A percentile compares a stretch with the other conserved stretches of the same genome.
Evolutionary conservation across 2,329 filamentous ascomycete species (phyloP).

Genomic region (Fusarium penzigii): DNA sequence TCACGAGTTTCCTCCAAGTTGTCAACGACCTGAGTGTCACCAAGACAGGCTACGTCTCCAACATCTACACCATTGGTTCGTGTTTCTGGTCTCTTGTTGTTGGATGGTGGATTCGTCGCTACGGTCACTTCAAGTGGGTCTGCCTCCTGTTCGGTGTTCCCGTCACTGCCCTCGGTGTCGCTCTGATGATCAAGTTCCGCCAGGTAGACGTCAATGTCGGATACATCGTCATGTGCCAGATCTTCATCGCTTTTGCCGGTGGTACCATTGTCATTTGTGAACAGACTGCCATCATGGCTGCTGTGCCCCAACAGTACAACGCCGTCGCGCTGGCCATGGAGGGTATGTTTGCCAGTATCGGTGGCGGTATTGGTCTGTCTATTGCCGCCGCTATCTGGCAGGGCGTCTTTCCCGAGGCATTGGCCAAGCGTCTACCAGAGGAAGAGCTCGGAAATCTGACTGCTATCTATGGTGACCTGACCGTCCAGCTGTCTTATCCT

Average conservation of each 20-base stretch:
- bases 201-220: slow-evolving; percentile 50
- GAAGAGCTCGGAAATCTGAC: slow-evolving; percentile 34
- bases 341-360: slow-evolving; percentile 14
- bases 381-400: slow-evolving; percentile 20
- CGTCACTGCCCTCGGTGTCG: slow-evolving; percentile 53
- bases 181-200: slow-evolving; percentile 61
- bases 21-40: slow-evolving; percentile 50
- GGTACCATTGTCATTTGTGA: slow-evolving; percentile 15
- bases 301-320: slow-evolving; percentile 9
- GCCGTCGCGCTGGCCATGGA: slow-evolving; percentile 8
- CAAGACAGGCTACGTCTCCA: slow-evolving; percentile 49
- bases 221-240: slow-evolving; percentile 50
- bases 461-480: slow-evolving; percentile 41
- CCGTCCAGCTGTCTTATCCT: slow-evolving; percentile 37
- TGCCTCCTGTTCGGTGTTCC: slow-evolving; percentile 54
- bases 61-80: slow-evolving; percentile 52
- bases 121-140: slow-evolving; percentile 55
- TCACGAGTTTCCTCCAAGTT: slow-evolving; percentile 53
- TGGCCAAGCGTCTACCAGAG: slow-evolving; percentile 39
- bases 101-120: slow-evolving; percentile 50
- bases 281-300: slow-evolving; percentile 12
- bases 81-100: slow-evolving; percentile 50
- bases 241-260: slow-evolving; percentile 16
- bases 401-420: slow-evolving; percentile 37
- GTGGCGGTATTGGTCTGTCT: slow-evolving; percentile 8